Evolutionary conservation across 805 yeast species (phyloP), one percentile per base, ranked within the genome.

Genomic region (Zygoascus flipseniorum): DNA sequence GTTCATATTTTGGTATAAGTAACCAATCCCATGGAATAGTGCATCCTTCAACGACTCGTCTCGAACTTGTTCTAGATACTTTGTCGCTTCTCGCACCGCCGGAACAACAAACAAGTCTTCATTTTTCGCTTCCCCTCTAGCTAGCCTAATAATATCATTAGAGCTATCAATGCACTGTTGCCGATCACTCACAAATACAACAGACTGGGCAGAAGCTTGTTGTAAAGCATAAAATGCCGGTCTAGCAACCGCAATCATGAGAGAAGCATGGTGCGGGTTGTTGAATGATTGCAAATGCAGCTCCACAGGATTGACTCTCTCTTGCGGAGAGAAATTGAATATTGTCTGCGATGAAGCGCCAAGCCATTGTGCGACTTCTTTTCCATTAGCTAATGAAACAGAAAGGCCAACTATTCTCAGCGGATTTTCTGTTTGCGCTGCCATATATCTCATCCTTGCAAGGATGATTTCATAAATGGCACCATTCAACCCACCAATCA

Each of bases 291-390:
- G 73, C 46, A 86, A 61, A 58, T 76, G 83, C 19, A 86, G 80
- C 52, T 77, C 79, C 13, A 88, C 60, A 2, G 86, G 81, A 44
- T 70, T 64, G 8, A 72, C 70, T 53, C 92, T 72, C 45, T 81
- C 83, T 49, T 71, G 71, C 0, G 95, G 82, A 16, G 81, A 76
- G 64, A 85, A 89, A 61, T 89, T 89, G 71, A 75, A 88, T 5
- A 83, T 74, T 48, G 80, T 74, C 18, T 61, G 58, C 60, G 81
- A 83, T 1, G 76, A 60, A 26, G 85, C 83, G 1, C 93, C 95
- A 31, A 93, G 68, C 97, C 98, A 93, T 52, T 84, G 87, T 1
- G 86, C 92, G 54, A 90, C 68, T 58, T 88, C 96, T 50, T 80
- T 75, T 2, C 85, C 86, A 62, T 83, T 86, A 0, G 93, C 81